Percentiles rank a stretch among this genome's conserved stretches.
These are phyloP conservation scores for Aspergillus nomiae DNA, from an alignment of 2,329 filamentous ascomycete genomes.

Conservation along the genomic window DNA sequence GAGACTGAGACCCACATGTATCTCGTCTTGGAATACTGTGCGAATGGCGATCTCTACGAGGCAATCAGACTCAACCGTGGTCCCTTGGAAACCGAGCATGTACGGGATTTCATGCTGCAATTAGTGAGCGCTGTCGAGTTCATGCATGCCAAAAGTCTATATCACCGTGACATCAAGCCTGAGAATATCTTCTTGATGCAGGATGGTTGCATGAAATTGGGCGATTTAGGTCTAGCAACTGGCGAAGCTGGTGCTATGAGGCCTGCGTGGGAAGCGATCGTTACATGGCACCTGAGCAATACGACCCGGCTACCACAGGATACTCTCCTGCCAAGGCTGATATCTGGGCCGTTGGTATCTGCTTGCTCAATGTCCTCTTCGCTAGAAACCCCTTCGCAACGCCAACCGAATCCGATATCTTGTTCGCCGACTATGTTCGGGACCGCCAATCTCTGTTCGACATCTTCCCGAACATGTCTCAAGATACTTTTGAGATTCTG, in stretches of 20 bases:
- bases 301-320: conserved; percentile 80
- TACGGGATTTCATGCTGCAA: conserved; percentile 95
- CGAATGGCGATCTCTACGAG: conserved; percentile 94
- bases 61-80: conserved; percentile 88
- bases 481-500: conserved; percentile 95
- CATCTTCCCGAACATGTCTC: conserved; percentile 97
- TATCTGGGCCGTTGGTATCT: conserved; percentile 96
- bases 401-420: conserved; percentile 83
- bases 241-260: conserved; percentile 89
- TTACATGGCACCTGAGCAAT: conserved; percentile 99
- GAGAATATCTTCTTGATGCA: conserved; percentile 97
- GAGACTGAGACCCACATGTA: conserved; percentile 90
- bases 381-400: conserved; percentile 94
- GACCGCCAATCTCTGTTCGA: conserved; percentile 97
- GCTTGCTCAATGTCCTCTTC: conserved; percentile 93
- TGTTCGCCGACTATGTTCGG: conserved; percentile 89
- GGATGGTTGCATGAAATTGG: conserved; percentile 88
- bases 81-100: conserved; percentile 91
- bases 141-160: conserved; percentile 88
- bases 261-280: conserved; percentile 94
- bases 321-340: conserved; percentile 94
- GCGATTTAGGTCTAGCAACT: conserved; percentile 93
- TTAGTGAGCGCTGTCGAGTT: conserved; percentile 86
- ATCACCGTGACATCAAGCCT: conserved; percentile 97
- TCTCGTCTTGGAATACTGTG: conserved; percentile 92